phyloP scores from a whole-genome alignment of 2,329 filamentous ascomycete genomes.

The Colletotrichum endophyticum region DNA sequence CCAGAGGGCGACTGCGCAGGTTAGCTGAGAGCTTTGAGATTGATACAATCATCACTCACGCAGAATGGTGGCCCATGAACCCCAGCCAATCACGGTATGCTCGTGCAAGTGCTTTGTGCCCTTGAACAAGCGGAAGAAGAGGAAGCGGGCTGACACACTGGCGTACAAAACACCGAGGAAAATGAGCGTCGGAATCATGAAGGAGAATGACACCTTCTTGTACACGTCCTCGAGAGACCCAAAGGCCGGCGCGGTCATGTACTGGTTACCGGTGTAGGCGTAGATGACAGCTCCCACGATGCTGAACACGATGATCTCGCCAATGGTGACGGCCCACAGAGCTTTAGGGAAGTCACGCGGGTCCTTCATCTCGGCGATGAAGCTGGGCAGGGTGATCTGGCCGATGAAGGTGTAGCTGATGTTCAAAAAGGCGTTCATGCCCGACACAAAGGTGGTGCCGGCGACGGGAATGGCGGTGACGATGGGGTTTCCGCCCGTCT shows the following conservation, averaged over 20 bases:
- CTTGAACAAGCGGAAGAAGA: slow-evolving; percentile 89
- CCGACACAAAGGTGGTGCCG: slow-evolving; percentile 80
- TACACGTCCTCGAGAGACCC: slow-evolving; percentile 79
- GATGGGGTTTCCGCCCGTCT: slow-evolving; percentile 62
- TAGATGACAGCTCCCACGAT: slow-evolving; percentile 83
- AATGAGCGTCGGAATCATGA: slow-evolving; percentile 95
- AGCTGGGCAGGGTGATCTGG: slow-evolving; percentile 91
- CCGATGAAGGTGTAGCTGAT: slow-evolving; percentile 97
- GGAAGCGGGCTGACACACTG: slow-evolving; percentile 85
- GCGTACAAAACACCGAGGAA: slow-evolving; percentile 92
- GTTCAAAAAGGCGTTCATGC: slow-evolving; percentile 89
- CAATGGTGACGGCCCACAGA: slow-evolving; percentile 87
- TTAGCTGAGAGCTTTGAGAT: not conserved
- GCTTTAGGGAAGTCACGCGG: slow-evolving; percentile 87
- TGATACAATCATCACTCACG: slow-evolving; percentile 37
- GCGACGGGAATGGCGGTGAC: slow-evolving; percentile 70
- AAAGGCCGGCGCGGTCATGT: slow-evolving; percentile 87
- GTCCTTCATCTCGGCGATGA: slow-evolving; percentile 91
- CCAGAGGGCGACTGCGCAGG: slow-evolving; percentile 66
- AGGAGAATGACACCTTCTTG: slow-evolving; percentile 89
- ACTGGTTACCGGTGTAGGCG: slow-evolving; percentile 87
- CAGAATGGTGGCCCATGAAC: slow-evolving; percentile 77
- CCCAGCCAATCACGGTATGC: slow-evolving; percentile 85
- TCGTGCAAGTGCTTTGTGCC: slow-evolving; percentile 76
- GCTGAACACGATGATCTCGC: slow-evolving; percentile 85